Conservation (phyloP, 352 stramenopile genomes). For the Pythium brachiatum region DNA sequence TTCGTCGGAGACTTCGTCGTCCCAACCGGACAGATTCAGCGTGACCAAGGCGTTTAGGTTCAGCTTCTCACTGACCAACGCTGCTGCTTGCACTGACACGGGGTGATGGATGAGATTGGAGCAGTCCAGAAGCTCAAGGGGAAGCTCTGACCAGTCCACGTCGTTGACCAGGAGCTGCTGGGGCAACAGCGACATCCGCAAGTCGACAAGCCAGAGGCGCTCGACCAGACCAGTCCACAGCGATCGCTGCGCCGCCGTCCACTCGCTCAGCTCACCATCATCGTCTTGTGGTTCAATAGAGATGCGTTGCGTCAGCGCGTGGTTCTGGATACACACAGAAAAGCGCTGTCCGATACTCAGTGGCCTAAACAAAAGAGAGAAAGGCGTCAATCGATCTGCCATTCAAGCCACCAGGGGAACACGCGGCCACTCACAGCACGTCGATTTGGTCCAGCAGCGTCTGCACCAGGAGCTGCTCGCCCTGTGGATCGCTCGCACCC, state of each 20-base stretch:
- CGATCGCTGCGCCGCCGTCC: background rate
- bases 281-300: background rate
- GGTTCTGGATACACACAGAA: background rate
- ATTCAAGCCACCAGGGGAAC: background rate
- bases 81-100: background rate
- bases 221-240: background rate
- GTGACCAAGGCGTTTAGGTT: background rate
- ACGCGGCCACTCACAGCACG: background rate
- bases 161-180: background rate
- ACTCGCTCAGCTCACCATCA: background rate
- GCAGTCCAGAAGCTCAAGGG: background rate
- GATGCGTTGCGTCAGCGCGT: background rate
- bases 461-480: background rate
- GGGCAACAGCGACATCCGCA: background rate
- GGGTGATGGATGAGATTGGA: background rate
- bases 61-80: background rate
- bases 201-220: background rate
- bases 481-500: background rate
- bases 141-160: background rate
- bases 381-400: background rate
- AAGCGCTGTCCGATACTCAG: background rate
- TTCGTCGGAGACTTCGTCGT: background rate
- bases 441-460: background rate
- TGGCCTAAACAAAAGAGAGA: background rate
- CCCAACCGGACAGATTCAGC: background rate